phyloP scores from a whole-genome alignment of 768 basidiomycete genomes.

The Pleurotus sapidus region DNA sequence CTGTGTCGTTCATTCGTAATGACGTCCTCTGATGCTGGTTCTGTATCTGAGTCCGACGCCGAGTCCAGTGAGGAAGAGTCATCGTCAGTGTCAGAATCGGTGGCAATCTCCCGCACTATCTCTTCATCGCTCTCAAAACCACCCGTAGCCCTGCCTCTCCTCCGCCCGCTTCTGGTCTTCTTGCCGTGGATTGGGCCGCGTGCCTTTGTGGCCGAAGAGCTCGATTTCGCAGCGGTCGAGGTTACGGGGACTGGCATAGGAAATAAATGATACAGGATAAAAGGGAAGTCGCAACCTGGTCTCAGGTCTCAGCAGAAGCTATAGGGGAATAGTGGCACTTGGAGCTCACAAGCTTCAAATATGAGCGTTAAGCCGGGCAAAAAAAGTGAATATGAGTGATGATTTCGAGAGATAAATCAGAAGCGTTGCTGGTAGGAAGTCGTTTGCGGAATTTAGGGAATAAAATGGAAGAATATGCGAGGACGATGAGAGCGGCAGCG shows the following conservation, averaged over 20 bases:
- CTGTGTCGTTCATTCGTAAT: slow-evolving; percentile 47
- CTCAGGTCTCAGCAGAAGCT: slow-evolving; percentile 3
- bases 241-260: slow-evolving; percentile 27
- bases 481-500: slow-evolving; percentile 4
- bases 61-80: slow-evolving; percentile 58
- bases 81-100: slow-evolving; percentile 65
- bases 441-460: not conserved
- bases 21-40: slow-evolving; percentile 65
- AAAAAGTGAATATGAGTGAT: not conserved
- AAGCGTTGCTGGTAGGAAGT: not conserved
- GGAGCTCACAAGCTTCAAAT: not conserved
- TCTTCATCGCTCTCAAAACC: slow-evolving; percentile 75
- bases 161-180: slow-evolving; percentile 48
- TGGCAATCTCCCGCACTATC: slow-evolving; percentile 65
- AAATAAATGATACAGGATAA: not conserved
- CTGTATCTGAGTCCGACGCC: slow-evolving; percentile 68
- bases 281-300: slow-evolving; percentile 6
- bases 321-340: slow-evolving; percentile 7
- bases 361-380: not conserved
- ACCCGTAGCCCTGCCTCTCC: slow-evolving; percentile 60
- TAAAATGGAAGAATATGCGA: not conserved
- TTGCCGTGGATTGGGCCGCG: slow-evolving; percentile 30
- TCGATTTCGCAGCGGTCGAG: slow-evolving; percentile 26
- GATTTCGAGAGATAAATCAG: not conserved
- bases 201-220: slow-evolving; percentile 28